Percentiles rank a stretch among this genome's conserved stretches.
phyloP scores from a whole-genome alignment of 2,329 filamentous ascomycete species.

The Colletotrichum siamense region DNA sequence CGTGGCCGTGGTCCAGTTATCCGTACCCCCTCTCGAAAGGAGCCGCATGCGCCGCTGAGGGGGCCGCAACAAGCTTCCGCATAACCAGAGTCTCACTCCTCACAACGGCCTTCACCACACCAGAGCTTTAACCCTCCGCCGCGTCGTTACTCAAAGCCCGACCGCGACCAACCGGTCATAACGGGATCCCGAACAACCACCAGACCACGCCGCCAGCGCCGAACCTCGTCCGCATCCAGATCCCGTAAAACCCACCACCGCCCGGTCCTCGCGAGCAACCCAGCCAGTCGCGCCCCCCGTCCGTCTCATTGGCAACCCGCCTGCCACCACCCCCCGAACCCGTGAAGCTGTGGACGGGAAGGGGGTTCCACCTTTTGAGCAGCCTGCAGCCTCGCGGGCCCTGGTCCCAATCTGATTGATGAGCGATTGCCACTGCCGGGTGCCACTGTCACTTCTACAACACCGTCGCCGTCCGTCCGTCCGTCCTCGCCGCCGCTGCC shows the following conservation, averaged over 20 bases:
- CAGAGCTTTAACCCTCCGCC: background rate
- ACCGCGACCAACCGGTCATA: background rate
- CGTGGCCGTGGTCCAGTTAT: background rate
- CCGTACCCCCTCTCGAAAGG: background rate
- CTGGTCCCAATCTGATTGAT: background rate
- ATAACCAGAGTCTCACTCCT: background rate
- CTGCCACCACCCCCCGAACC: background rate
- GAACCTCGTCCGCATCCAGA: slow-evolving; percentile 6
- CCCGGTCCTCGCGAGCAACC: background rate
- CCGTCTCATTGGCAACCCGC: background rate
- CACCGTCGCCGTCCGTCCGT: background rate
- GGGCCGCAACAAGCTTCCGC: background rate
- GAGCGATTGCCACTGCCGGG: background rate
- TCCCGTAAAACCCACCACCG: background rate
- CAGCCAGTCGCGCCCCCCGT: background rate
- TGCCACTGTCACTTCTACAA: background rate
- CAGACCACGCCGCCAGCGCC: background rate
- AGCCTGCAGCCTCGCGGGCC: background rate
- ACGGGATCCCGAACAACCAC: slow-evolving; percentile 3
- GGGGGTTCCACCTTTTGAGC: slow-evolving; percentile 4
- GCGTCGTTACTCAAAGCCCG: background rate
- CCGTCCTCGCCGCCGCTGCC: background rate
- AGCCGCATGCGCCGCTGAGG: background rate
- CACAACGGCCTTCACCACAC: background rate
- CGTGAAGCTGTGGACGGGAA: background rate